phyloP scores from a whole-genome alignment of 768 basidiomycete genomes.

The Lactarius evosmus region DNA sequence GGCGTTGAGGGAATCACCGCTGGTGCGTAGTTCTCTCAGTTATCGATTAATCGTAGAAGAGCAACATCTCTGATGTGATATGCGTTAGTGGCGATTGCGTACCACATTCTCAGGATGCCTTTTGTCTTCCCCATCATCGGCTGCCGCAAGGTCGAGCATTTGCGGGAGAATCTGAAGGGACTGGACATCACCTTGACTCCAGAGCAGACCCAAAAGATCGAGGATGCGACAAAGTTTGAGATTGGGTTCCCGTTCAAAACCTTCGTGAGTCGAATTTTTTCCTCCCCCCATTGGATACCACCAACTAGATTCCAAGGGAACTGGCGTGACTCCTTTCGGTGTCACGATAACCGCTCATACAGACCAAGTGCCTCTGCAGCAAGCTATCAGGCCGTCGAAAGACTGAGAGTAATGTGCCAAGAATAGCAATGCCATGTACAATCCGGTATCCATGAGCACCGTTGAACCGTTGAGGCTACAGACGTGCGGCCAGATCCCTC shows the following conservation, averaged over 20 bases:
- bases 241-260: constrained; percentile 41
- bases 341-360: background rate
- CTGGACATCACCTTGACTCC: constrained; percentile 41
- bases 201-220: constrained; percentile 46
- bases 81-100: constrained; percentile 50
- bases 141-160: constrained; percentile 51
- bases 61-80: background rate
- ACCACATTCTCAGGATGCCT: constrained; percentile 49
- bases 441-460: background rate
- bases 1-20: constrained; percentile 48
- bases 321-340: background rate
- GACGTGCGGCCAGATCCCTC: background rate
- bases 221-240: constrained; percentile 38
- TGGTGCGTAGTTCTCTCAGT: constrained; percentile 34
- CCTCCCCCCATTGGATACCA: background rate
- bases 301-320: background rate
- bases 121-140: constrained; percentile 50
- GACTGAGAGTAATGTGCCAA: background rate
- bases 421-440: background rate
- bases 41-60: background rate
- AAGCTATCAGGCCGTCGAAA: background rate
- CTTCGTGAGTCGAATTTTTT: background rate
- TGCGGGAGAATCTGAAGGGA: constrained; percentile 49
- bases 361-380: background rate
- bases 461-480: background rate